These are phyloP conservation scores for Ceratobasidium sp. DNA, from an alignment of 1,284 basidiomycete species.

Conservation along the genomic window DNA sequence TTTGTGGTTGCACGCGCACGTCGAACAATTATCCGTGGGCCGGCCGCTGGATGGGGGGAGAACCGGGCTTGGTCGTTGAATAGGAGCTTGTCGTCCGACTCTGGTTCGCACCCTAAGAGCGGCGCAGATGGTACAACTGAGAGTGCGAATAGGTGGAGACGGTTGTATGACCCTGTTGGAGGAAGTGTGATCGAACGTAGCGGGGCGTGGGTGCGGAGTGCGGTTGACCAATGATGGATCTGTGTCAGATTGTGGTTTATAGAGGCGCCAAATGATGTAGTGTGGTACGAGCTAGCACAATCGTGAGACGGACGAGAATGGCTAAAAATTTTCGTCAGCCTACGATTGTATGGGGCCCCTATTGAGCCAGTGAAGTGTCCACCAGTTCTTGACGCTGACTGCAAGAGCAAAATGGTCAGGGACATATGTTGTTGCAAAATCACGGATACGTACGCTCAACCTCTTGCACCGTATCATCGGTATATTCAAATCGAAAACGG, in stretches of 20 bases:
- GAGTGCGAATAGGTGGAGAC: slow-evolving; percentile 62
- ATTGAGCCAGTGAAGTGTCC: slow-evolving; percentile 49
- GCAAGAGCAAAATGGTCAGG: slow-evolving; percentile 4
- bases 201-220: slow-evolving; percentile 57
- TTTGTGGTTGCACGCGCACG: slow-evolving; percentile 53
- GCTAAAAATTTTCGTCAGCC: not conserved
- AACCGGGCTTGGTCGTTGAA: not conserved
- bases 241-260: slow-evolving; percentile 49
- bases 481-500: slow-evolving; percentile 45
- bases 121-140: slow-evolving; percentile 56
- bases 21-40: slow-evolving; percentile 22
- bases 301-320: not conserved
- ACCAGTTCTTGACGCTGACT: slow-evolving; percentile 46
- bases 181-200: slow-evolving; percentile 60
- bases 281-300: slow-evolving; percentile 18
- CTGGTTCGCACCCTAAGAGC: slow-evolving; percentile 27
- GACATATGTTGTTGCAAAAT: slow-evolving; percentile 3
- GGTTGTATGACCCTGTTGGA: slow-evolving; percentile 50
- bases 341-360: slow-evolving; percentile 47
- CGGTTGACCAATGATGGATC: slow-evolving; percentile 61
- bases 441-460: slow-evolving; percentile 44
- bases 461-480: slow-evolving; percentile 42
- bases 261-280: slow-evolving; percentile 5
- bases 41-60: not conserved
- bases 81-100: slow-evolving; percentile 48